A percentile compares a stretch with the other conserved stretches of the same genome.
phyloP scores from a whole-genome alignment of 495 filamentous ascomycete genomes.

The Evernia prunastri region DNA sequence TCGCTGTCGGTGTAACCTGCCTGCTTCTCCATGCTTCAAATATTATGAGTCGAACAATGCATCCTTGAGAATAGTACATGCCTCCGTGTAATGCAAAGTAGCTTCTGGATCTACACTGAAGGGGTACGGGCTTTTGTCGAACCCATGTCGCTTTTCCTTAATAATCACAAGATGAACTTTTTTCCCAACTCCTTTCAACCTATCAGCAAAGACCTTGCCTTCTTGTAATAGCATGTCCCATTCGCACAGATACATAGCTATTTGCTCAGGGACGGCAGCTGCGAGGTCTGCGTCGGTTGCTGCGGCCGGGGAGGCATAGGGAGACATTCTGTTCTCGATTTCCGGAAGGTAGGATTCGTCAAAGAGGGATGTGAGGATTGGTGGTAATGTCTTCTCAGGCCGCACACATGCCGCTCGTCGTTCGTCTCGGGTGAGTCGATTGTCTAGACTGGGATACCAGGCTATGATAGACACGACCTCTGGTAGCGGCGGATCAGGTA shows the following conservation, averaged over 20 bases:
- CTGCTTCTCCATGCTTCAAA: too few species aligned
- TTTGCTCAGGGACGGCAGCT: slow-evolving; percentile 51
- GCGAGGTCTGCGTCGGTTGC: slow-evolving; percentile 48
- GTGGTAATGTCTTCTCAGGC: slow-evolving; percentile 66
- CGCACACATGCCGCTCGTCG: slow-evolving; percentile 60
- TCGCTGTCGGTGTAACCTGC: too few species aligned
- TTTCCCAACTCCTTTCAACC: slow-evolving; percentile 60
- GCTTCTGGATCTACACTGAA: slow-evolving; percentile 40
- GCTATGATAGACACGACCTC: slow-evolving; percentile 54
- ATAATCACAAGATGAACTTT: slow-evolving; percentile 64
- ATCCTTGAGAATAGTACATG: neutral
- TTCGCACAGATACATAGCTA: slow-evolving; percentile 76
- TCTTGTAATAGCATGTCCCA: slow-evolving; percentile 86
- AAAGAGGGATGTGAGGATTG: slow-evolving; percentile 74
- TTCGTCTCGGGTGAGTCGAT: slow-evolving; percentile 64
- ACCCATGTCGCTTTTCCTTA: slow-evolving; percentile 67
- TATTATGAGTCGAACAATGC: too few species aligned
- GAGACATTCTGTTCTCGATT: slow-evolving; percentile 44
- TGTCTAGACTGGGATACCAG: slow-evolving; percentile 84
- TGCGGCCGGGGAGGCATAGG: slow-evolving; percentile 57
- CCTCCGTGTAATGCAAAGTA: slow-evolving; percentile 36
- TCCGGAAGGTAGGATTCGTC: slow-evolving; percentile 71
- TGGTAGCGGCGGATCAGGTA: neutral
- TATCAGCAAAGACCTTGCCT: slow-evolving; percentile 58
- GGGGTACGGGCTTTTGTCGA: slow-evolving; percentile 83